Conservation (phyloP, 2,329 filamentous ascomycete genomes). For the Fonsecaea erecta region DNA sequence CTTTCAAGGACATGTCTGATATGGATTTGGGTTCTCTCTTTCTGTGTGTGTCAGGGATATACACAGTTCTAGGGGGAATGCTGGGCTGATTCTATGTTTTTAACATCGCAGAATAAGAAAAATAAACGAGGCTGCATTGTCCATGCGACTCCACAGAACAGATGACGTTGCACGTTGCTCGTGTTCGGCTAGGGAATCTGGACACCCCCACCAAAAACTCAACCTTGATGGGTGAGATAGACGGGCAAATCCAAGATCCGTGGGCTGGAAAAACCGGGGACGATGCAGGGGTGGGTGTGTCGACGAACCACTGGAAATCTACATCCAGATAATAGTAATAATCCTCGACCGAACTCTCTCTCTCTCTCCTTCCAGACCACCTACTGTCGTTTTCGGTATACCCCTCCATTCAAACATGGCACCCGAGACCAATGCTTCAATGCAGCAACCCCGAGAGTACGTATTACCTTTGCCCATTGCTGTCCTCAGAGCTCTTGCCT, state of each 20-base stretch:
- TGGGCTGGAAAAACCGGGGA: neutral
- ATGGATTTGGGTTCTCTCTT: neutral
- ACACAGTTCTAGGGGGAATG: no score
- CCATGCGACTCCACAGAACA: neutral
- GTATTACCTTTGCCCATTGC: no score
- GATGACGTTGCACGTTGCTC: neutral
- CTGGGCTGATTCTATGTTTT: no score
- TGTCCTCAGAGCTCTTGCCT: no score
- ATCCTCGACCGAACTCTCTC: neutral
- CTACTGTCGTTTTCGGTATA: neutral
- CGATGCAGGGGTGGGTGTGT: neutral
- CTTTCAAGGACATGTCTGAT: conserved; percentile 35
- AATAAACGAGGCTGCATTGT: neutral
- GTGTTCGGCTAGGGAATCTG: neutral
- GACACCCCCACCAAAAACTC: neutral
- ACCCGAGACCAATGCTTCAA: neutral
- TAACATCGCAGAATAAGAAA: no score
- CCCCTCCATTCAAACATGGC: neutral
- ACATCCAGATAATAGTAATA: no score
- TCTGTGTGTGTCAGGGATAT: neutral
- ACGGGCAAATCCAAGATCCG: neutral
- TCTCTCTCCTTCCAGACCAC: neutral
- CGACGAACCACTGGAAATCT: neutral
- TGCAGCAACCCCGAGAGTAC: neutral
- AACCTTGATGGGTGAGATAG: neutral